A percentile compares a stretch with the other conserved stretches of the same genome.
phyloP scores from a whole-genome alignment of 768 basidiomycete species.

The Hypholoma sublateritium region DNA sequence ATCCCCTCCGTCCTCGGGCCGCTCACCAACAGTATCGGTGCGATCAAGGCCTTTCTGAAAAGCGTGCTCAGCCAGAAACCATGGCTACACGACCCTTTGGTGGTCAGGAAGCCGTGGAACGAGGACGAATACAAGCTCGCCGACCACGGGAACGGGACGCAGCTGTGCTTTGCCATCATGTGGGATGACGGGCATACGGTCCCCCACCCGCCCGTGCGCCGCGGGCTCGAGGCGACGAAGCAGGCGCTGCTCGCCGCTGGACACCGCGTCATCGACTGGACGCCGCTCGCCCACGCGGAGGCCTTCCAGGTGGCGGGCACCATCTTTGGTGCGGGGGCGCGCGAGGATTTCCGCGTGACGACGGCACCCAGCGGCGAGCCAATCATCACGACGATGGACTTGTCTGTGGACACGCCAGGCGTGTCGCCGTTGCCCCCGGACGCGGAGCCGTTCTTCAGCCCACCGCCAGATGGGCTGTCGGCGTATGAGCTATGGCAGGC shows the following conservation, averaged over 20 bases:
- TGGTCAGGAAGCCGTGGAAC: constrained; percentile 58
- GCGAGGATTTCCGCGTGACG: constrained; percentile 42
- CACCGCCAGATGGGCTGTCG: constrained; percentile 29
- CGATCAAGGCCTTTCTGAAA: constrained; percentile 67
- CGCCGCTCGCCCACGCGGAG: constrained; percentile 50
- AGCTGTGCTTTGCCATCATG: constrained; percentile 58
- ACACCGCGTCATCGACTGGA: constrained; percentile 77
- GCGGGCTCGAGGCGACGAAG: constrained; percentile 59
- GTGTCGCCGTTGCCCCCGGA: background rate
- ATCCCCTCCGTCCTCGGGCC: constrained; percentile 76
- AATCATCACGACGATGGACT: constrained; percentile 46
- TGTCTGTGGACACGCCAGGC: constrained; percentile 18
- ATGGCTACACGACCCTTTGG: constrained; percentile 67
- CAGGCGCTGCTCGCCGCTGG: constrained; percentile 59
- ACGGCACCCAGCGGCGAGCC: constrained; percentile 53
- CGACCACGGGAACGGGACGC: constrained; percentile 55
- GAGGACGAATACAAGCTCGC: constrained; percentile 55
- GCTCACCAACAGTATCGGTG: constrained; percentile 53
- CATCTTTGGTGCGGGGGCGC: constrained; percentile 48
- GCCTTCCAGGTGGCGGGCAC: constrained; percentile 36
- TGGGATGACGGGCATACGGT: constrained; percentile 61
- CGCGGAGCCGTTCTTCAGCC: constrained; percentile 22
- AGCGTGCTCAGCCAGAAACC: constrained; percentile 60
- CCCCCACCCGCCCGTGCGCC: constrained; percentile 63
- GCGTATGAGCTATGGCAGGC: constrained; percentile 73